Conservation (phyloP, 2,329 filamentous ascomycete species). For the Hymenoscyphus scutula region DNA sequence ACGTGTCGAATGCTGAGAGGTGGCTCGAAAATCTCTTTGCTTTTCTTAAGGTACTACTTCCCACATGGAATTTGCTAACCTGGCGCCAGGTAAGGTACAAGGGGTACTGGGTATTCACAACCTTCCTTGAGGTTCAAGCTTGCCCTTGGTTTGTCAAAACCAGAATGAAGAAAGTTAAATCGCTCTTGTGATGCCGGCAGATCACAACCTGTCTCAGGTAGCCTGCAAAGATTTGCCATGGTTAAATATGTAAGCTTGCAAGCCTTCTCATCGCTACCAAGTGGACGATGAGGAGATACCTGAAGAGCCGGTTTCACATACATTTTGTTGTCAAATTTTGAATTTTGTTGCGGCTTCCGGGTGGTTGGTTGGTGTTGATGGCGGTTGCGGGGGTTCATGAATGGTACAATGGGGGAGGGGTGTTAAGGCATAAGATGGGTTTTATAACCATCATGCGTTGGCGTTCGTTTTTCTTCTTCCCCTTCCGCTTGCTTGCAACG, state of each 20-base stretch:
- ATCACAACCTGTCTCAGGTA: not conserved
- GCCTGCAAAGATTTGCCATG: not conserved
- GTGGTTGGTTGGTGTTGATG: not conserved
- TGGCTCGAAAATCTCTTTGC: not conserved
- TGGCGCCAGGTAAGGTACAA: not conserved
- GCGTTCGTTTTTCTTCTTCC: not conserved
- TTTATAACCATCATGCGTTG: constrained; percentile 4
- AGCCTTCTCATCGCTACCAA: not conserved
- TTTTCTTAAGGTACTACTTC: not conserved
- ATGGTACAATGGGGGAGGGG: constrained; percentile 3
- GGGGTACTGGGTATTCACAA: not conserved
- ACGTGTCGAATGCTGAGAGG: constrained; percentile 8
- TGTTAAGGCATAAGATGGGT: constrained; percentile 5
- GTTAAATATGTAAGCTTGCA: not conserved
- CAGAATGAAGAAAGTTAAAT: not conserved
- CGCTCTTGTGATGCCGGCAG: not conserved
- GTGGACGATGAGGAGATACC: not conserved
- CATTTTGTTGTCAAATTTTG: not conserved
- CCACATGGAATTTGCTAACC: not conserved
- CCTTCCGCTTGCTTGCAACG: not conserved
- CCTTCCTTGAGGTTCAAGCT: not conserved
- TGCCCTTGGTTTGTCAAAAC: not conserved
- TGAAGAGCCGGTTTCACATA: not conserved
- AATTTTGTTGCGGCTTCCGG: not conserved
- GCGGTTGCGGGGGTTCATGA: constrained; percentile 1